Evolutionary conservation across 2,329 filamentous ascomycete species (phyloP), one percentile per base, ranked within the genome.

Genomic region (Esteya vermicola): DNA sequence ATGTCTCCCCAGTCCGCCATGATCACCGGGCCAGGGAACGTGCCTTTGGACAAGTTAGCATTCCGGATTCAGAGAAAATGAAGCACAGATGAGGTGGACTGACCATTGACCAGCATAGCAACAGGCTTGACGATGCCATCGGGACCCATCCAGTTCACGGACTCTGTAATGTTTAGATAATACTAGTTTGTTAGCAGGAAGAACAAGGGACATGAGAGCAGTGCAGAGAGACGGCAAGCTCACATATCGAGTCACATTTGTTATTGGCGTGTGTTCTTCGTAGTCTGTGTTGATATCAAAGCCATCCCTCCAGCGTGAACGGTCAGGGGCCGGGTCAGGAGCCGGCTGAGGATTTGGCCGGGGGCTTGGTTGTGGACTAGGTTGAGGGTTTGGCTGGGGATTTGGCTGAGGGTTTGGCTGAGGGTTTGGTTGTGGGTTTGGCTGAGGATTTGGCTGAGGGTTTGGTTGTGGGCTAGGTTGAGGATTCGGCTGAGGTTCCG

Each of bases 231-330:
- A n/a, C n/a, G n/a, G n/a, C n/a, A 9, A 9, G 12, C 33, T 36
- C 21, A 47, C 44, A 0, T 18, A n/a, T 7, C 44, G 42, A 9
- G 37, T 43, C 1, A 46, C 40, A 12, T 44, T 43, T 6, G 47
- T 49, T 18, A 2, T 14, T 2, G 47, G 47, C 9, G 33, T 39
- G 16, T 6, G 38, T 5, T 10, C 12, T 26, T 48, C 46, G 21
- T 50, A 50, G 41, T 50, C 48, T 1, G 48, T 48, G 39, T 44
- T 43, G 38, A 50, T 45, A 21, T 41, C 20, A 12, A 43, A 50
- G 23, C 30, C 32, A 2, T 2, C 23, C 10, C 19, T 32, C 47
- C 47, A 49, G 36, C 45, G 47, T 6, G 35, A 39, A 10, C 47
- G 43, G 40, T 47, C 42, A 2, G 23, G 10, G 5, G 43, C 13